These are phyloP conservation scores for Leishmania lainsoni DNA, from an alignment of 208 protist species.

Conservation along the genomic window DNA sequence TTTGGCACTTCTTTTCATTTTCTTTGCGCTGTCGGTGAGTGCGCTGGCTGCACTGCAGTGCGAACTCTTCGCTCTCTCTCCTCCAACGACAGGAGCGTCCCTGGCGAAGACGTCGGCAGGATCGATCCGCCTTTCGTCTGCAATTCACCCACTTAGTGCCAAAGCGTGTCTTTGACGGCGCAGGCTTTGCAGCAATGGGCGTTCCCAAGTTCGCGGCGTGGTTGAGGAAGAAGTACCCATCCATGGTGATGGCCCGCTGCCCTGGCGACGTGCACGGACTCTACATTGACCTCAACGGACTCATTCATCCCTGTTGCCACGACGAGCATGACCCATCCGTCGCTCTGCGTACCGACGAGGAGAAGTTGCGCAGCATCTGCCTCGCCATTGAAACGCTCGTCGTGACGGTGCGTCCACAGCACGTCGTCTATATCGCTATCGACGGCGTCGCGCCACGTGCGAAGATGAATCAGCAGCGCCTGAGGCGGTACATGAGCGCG, in stretches of 20 bases:
- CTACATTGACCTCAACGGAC: conserved; percentile 94
- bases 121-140: not conserved
- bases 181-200: conserved; percentile 45
- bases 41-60: not conserved
- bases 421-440: conserved; percentile 96
- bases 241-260: conserved; percentile 46
- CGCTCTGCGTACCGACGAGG: conserved; percentile 61
- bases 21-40: not conserved
- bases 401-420: conserved; percentile 90
- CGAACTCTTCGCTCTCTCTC: not conserved
- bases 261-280: conserved; percentile 76
- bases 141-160: not conserved
- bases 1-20: not conserved
- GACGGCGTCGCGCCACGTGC: conserved; percentile 99
- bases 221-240: conserved; percentile 82
- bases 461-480: conserved; percentile 99
- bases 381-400: conserved; percentile 97
- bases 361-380: conserved; percentile 90
- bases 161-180: not conserved
- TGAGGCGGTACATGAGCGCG: conserved; percentile 81
- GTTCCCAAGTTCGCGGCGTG: conserved; percentile 85
- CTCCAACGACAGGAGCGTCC: not conserved
- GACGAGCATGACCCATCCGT: conserved; percentile 81
- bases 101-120: not conserved
- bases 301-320: conserved; percentile 99